These are phyloP conservation scores for Neocallimastix lanati DNA, from an alignment of 192 early-diverging fungal species.

Conservation along the genomic window DNA sequence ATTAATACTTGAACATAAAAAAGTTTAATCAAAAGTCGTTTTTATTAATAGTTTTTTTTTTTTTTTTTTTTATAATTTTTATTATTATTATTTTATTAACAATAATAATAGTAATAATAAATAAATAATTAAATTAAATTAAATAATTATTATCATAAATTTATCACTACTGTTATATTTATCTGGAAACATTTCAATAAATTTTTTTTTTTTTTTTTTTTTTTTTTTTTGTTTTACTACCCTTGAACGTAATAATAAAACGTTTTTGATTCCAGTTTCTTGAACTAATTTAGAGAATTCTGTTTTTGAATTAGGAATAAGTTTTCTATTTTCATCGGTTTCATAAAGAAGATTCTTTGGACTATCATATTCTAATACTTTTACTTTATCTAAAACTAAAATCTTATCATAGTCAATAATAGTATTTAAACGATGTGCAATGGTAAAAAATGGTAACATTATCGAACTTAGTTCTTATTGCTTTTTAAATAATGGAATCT, in stretches of 20 bases:
- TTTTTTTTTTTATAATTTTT: too few species aligned
- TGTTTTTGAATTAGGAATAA: background rate
- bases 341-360: constrained; percentile 7
- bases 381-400: constrained; percentile 18
- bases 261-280: constrained; percentile 43
- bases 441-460: constrained; percentile 37
- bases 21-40: too few species aligned
- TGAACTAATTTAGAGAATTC: constrained; percentile 37
- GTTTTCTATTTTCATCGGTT: background rate
- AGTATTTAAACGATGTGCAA: constrained; percentile 63
- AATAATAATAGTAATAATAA: too few species aligned
- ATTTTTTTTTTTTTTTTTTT: too few species aligned
- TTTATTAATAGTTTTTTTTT: too few species aligned
- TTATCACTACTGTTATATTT: too few species aligned
- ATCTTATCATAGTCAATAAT: constrained; percentile 27
- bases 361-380: constrained; percentile 32
- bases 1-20: too few species aligned
- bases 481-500: constrained; percentile 54
- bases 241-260: constrained; percentile 29
- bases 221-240: too few species aligned
- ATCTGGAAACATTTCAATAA: too few species aligned
- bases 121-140: too few species aligned
- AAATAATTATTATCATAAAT: too few species aligned
- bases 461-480: constrained; percentile 18
- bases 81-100: too few species aligned